A percentile compares a stretch with the other conserved stretches of the same genome.
phyloP scores from a whole-genome alignment of 257 asterid genomes.

The Fraxinus anomala region DNA sequence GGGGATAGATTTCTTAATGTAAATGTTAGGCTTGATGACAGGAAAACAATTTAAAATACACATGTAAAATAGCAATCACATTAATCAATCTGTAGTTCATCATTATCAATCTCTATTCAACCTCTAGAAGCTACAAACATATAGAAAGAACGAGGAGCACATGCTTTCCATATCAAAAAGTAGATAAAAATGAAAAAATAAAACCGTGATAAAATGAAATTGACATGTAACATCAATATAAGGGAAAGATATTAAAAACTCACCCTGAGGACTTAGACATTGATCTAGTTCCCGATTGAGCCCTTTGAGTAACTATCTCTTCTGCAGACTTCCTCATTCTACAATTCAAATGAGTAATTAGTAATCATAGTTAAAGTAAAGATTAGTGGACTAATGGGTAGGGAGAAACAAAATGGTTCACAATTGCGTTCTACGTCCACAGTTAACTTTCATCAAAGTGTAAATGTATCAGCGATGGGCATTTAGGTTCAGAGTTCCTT shows the following conservation, averaged over 20 bases:
- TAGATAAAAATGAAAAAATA: neutral
- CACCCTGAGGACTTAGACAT: constrained; percentile 46
- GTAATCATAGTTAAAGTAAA: neutral
- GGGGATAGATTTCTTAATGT: neutral
- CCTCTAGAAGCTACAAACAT: neutral
- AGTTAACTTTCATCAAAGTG: constrained; percentile 1
- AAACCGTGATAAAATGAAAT: neutral
- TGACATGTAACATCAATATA: constrained; percentile 6
- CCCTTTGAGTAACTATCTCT: constrained; percentile 43
- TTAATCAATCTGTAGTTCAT: neutral
- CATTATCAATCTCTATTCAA: neutral
- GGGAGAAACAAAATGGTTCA: constrained; percentile 6
- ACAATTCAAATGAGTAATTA: constrained; percentile 23
- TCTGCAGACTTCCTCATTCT: constrained; percentile 53
- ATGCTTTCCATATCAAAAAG: neutral
- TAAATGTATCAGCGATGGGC: constrained; percentile 3
- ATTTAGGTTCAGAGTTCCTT: neutral
- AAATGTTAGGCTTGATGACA: neutral
- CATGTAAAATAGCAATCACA: constrained; percentile 4
- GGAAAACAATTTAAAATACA: neutral
- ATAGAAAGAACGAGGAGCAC: neutral
- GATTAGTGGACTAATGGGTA: constrained; percentile 17
- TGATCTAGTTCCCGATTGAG: constrained; percentile 46
- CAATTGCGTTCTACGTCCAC: neutral
- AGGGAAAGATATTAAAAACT: constrained; percentile 27